Percentiles rank a stretch among this genome's conserved stretches.
These are phyloP conservation scores for Coniochaeta hoffmannii DNA, from an alignment of 2,329 filamentous ascomycete genomes.

Conservation along the genomic window DNA sequence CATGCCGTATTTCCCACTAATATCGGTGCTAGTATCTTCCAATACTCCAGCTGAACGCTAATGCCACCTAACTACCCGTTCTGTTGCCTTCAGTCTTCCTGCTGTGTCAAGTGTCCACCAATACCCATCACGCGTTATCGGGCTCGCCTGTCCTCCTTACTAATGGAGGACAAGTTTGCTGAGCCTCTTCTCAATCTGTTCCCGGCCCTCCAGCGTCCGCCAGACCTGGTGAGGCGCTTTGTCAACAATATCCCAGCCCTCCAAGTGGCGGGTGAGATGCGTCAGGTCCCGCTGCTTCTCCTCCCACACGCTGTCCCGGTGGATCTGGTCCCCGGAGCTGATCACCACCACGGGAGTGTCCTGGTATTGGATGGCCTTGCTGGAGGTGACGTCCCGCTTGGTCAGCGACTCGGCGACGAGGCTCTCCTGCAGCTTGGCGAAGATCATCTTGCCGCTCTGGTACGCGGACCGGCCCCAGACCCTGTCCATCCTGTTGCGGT, in stretches of 20 bases:
- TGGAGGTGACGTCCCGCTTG: constrained; percentile 71
- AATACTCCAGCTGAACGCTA: too few species aligned
- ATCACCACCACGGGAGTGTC: constrained; percentile 72
- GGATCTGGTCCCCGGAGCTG: constrained; percentile 69
- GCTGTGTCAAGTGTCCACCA: too few species aligned
- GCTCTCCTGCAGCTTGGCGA: constrained; percentile 87
- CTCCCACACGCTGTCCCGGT: constrained; percentile 66
- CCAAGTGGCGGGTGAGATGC: constrained; percentile 68
- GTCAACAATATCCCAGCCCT: constrained; percentile 80
- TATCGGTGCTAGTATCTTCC: too few species aligned
- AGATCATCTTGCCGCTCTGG: constrained; percentile 77
- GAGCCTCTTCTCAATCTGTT: constrained; percentile 72
- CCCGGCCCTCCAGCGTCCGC: constrained; percentile 63
- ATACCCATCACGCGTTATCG: too few species aligned
- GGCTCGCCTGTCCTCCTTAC: neutral
- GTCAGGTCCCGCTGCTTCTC: constrained; percentile 79
- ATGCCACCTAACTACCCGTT: too few species aligned
- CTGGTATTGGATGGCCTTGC: constrained; percentile 70
- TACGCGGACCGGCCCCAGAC: constrained; percentile 75
- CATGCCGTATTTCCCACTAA: too few species aligned
- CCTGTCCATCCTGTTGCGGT: constrained; percentile 73
- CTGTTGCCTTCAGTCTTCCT: too few species aligned
- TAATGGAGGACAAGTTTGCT: constrained; percentile 40
- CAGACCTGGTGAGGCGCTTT: constrained; percentile 83
- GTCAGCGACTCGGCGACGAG: constrained; percentile 80